Evolutionary conservation across 768 basidiomycete genomes (phyloP), one percentile per base, ranked within the genome.

Genomic region (Suillus plorans): DNA sequence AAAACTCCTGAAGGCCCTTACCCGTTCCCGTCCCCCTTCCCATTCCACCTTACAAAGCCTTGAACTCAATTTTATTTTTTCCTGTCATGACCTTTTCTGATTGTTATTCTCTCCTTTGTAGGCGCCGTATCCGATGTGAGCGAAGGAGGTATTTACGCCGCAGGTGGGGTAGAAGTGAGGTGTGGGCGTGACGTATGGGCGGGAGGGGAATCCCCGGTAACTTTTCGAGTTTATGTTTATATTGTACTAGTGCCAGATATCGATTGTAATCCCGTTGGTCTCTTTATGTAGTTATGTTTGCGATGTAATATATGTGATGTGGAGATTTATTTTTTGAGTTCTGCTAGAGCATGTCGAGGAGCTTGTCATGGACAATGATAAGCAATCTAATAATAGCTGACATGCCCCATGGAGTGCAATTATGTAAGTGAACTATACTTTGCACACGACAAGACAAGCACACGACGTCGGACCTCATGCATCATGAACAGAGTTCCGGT

Each of bases 31-130:
- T 13, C 8, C 16, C 22, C 22, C 18, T 58, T 58, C 57, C 57
- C 57, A 10, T 58, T 39, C 37, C 22, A 41, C 18, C 22, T 58
- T 58, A 58, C 37, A 39, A 58, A 58, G 57, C 57, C 16, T 58
- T 58, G 22, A 58, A 58, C 57, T 39, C 57, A 41, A 58, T 58
- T 16, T 57, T 3, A 31, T 31, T n/a, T 14, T 56, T 57, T 57
- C 8, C 36, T 57, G 13, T 8, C 8, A 10, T 58, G 37, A 58
- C 39, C 37, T 18, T 22, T 4, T 37, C 37, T 58, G 37, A 58
- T 7, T 6, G 13, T 41, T 39, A 12, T 58, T 37, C 6, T 6
- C 36, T 28, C 37, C 10, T 0, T 18, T 25, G 22, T 22, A 58
- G 57, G 22, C 57, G 57, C 14, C 22, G 7, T 22, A 58, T 41